Evolutionary conservation across 1,139 yeast genomes (phyloP).

Genomic region (Spathaspora sp.): DNA sequence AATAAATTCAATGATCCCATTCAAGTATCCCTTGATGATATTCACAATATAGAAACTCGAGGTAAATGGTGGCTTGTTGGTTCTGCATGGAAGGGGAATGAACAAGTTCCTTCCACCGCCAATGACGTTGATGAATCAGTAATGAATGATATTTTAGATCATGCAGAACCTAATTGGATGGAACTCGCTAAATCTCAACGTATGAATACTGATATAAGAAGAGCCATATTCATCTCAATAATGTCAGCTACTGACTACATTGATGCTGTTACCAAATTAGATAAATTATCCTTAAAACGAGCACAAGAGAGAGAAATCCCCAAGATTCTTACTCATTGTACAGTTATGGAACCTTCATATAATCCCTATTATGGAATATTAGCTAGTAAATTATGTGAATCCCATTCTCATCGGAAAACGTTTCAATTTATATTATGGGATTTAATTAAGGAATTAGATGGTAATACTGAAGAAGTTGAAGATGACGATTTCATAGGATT

Average conservation of each 20-base stretch:
- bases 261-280: slow-evolving; percentile 82
- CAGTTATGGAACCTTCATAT: slow-evolving; percentile 76
- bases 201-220: slow-evolving; percentile 93
- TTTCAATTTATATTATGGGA: slow-evolving; percentile 94
- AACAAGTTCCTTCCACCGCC: slow-evolving; percentile 18
- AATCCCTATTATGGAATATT: slow-evolving; percentile 89
- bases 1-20: slow-evolving; percentile 66
- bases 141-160: slow-evolving; percentile 58
- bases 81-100: slow-evolving; percentile 87
- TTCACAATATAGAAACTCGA: slow-evolving; percentile 65
- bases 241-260: slow-evolving; percentile 94
- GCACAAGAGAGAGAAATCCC: slow-evolving; percentile 91
- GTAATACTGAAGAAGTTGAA: slow-evolving; percentile 36
- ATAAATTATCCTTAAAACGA: slow-evolving; percentile 73
- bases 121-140: slow-evolving; percentile 31
- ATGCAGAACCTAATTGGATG: slow-evolving; percentile 83
- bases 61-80: slow-evolving; percentile 99
- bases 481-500: slow-evolving; percentile 32
- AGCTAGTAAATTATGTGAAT: slow-evolving; percentile 71
- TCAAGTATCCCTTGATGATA: slow-evolving; percentile 82
- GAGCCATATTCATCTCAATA: slow-evolving; percentile 89
- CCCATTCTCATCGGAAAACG: slow-evolving; percentile 72
- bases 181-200: slow-evolving; percentile 82
- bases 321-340: slow-evolving; percentile 79
- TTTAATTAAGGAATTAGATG: slow-evolving; percentile 69